These are phyloP conservation scores for Effrenium voratum DNA, from an alignment of 73 alveolate genomes.

Conservation along the genomic window DNA sequence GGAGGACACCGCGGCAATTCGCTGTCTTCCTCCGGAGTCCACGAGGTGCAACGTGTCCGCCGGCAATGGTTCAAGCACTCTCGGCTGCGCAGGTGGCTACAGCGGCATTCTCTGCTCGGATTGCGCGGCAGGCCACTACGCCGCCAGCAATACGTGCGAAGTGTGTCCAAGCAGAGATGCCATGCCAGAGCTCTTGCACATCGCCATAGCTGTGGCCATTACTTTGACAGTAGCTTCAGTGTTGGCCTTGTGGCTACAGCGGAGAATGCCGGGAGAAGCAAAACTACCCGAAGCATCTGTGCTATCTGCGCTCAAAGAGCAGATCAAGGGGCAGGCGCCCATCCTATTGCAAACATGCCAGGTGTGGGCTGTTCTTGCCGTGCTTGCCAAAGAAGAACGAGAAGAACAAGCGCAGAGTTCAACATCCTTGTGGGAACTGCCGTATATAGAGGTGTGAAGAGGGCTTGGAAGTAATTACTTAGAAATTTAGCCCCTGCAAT, in stretches of 20 bases:
- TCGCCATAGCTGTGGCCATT: not conserved
- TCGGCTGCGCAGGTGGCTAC: not conserved
- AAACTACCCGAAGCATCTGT: not conserved
- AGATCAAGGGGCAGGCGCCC: not conserved
- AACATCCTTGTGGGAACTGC: not conserved
- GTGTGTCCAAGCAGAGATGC: not conserved
- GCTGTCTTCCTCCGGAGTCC: not conserved
- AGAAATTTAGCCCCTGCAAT: no score
- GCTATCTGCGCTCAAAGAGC: not conserved
- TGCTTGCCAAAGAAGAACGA: not conserved
- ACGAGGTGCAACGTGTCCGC: not conserved
- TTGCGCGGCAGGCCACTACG: not conserved
- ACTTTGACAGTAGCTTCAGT: not conserved
- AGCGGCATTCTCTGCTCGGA: not conserved
- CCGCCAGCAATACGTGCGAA: not conserved
- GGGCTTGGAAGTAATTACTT: not conserved
- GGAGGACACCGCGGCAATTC: not conserved
- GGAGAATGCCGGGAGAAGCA: no score
- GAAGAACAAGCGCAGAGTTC: no score
- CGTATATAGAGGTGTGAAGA: not conserved
- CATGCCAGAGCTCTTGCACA: not conserved
- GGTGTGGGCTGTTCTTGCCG: conserved; percentile 15
- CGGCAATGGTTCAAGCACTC: not conserved
- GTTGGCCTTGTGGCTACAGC: no score
- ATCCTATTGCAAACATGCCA: conserved; percentile 21